Evolutionary conservation across 305 asterid genomes (phyloP).

Genomic region (Fraxinus albicans): DNA sequence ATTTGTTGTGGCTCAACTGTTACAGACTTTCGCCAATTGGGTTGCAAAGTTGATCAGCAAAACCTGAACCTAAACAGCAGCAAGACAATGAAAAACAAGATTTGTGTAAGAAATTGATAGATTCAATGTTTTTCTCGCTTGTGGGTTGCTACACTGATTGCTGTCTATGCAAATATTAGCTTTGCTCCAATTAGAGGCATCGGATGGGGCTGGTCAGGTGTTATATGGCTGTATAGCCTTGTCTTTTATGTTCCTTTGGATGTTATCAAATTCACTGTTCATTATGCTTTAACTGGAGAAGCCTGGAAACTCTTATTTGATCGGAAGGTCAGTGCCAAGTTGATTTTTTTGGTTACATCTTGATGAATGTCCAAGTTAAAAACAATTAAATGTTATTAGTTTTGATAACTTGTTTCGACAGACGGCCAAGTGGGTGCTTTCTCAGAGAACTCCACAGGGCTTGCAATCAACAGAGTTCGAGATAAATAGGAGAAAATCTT

Average conservation of each 20-base stretch:
- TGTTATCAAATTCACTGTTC: conserved; percentile 26
- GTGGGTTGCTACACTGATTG: conserved; percentile 33
- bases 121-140: background rate
- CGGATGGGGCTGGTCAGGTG: conserved; percentile 42
- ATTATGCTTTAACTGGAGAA: conserved; percentile 32
- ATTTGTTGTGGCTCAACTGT: conserved; percentile 33
- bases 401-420: conserved; percentile 1
- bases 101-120: background rate
- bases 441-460: conserved; percentile 21
- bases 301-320: conserved; percentile 35
- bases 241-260: conserved; percentile 33
- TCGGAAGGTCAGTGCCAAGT: conserved; percentile 23
- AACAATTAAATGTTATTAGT: background rate
- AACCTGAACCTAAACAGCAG: background rate
- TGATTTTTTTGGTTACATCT: background rate
- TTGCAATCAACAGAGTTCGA: conserved; percentile 18
- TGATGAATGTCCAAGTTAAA: background rate
- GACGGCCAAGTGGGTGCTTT: conserved; percentile 27
- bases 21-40: background rate
- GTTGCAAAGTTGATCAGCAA: background rate
- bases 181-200: conserved; percentile 33
- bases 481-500: conserved; percentile 8
- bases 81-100: background rate
- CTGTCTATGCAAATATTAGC: conserved; percentile 28
- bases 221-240: conserved; percentile 37